Base-by-base conservation (phyloP, 2,329 filamentous ascomycete genomes). In the Westerdykella aurantiaca region DNA sequence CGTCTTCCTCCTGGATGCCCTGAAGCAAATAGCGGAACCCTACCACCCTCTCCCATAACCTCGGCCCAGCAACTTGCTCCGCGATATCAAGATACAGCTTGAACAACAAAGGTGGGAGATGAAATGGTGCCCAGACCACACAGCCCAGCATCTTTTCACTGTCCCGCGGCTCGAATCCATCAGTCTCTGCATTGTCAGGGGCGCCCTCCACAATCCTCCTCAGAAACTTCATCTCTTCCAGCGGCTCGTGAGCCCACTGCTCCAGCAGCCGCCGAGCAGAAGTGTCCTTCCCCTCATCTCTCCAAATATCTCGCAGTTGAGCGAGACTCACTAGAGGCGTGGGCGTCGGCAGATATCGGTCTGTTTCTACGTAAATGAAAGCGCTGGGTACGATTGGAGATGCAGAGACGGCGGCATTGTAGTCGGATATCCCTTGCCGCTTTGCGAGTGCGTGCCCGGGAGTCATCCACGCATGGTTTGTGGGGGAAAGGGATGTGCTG, bases 11-110 rank as follows among this genome's bases (percentile, higher is more conserved):
- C n/a, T 55, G 42, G 17, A 70, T 69, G 5, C 63, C 67, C 51
- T 95, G 89, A 39, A 95, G 68, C 47, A 96, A 70, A 63, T 89
- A 95, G 39, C 91, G 73, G 58, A 94, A 89, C 0, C 90, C 91
- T 47, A 81, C 83, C 22, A 95, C 73, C 64, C 80, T 81, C 37
- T 58, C 56, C 82, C 81, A 93, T 13, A 78, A 75, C 37, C 64
- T 61, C 34, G 75, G 72, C 1, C 84, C 86, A 0, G 83, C 82
- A 42, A 71, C 72, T 48, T 79, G 70, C 61, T 81, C 71, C 2
- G 81, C 86, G 13, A 74, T 60, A 0, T 66, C 67, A 5, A 95
- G 71, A 64, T 94, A 96, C 49, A 69, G 66, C 49, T 78, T 70
- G 61, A 96, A 68, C 0, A 73, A 75, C 5, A 66, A 71, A 0